phyloP scores from a whole-genome alignment of 2,329 filamentous ascomycete species.

The Colletotrichum cereale region DNA sequence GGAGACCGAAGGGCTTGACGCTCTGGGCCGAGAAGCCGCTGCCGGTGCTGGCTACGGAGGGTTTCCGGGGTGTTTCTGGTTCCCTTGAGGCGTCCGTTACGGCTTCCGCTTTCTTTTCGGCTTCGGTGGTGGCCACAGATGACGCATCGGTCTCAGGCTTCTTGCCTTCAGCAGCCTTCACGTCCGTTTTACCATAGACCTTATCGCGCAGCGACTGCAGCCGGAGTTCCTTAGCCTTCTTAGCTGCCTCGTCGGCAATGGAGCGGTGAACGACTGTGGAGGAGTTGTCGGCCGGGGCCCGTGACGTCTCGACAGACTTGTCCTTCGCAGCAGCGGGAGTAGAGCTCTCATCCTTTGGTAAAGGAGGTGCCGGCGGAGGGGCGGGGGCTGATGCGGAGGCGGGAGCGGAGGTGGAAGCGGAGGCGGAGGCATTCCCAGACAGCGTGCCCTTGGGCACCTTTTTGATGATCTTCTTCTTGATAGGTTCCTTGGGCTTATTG shows the following conservation, averaged over 20 bases:
- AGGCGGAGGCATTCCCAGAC: constrained; percentile 14
- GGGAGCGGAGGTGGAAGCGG: constrained; percentile 26
- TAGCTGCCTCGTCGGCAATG: constrained; percentile 74
- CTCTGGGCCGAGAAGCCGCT: constrained; percentile 15
- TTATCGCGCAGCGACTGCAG: constrained; percentile 67
- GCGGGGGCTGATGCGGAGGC: constrained; percentile 45
- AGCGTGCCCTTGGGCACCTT: constrained; percentile 38
- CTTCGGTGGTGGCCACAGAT: constrained; percentile 7
- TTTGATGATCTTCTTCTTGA: constrained; percentile 44
- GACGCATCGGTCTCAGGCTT: constrained; percentile 30
- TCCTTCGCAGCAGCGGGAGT: constrained; percentile 35
- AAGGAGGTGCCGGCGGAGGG: constrained; percentile 48
- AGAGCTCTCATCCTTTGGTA: constrained; percentile 41
- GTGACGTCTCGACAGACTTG: constrained; percentile 45
- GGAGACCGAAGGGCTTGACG: constrained; percentile 51
- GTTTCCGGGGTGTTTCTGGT: constrained; percentile 30
- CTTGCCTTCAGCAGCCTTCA: constrained; percentile 41
- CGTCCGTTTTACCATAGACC: constrained; percentile 61
- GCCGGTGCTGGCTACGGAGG: constrained; percentile 22
- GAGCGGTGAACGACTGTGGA: constrained; percentile 61
- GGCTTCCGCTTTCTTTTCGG: constrained; percentile 31
- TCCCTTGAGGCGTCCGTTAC: constrained; percentile 4
- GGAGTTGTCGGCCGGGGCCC: constrained; percentile 42
- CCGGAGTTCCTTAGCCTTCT: constrained; percentile 72
- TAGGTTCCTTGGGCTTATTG: constrained; percentile 61